Percentiles rank a stretch among this genome's conserved stretches.
Evolutionary conservation across 768 basidiomycete genomes (phyloP).

Genomic region (Lentinula sp.): DNA sequence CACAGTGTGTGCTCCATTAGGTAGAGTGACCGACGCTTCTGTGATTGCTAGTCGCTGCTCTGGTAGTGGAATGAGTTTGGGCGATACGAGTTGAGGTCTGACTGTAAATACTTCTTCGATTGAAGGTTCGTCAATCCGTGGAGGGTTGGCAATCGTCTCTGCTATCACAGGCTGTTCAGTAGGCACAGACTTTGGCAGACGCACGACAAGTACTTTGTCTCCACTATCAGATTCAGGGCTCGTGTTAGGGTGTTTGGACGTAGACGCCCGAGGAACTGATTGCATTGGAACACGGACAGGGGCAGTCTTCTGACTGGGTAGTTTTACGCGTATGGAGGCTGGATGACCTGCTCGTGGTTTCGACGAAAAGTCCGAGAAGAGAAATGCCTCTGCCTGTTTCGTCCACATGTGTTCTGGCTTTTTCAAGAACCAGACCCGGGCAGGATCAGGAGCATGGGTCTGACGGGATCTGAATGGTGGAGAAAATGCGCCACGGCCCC

Average conservation of each 20-base stretch:
- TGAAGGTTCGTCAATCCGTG: conserved; percentile 28
- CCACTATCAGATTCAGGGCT: conserved; percentile 29
- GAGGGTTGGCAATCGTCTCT: conserved; percentile 4
- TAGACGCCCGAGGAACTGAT: conserved; percentile 14
- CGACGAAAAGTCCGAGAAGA: conserved; percentile 56
- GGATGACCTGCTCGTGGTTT: conserved; percentile 55
- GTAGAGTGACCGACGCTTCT: conserved; percentile 4
- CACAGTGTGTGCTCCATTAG: conserved; percentile 18
- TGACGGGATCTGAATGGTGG: conserved; percentile 24
- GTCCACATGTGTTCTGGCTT: conserved; percentile 83
- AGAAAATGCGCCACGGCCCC: conserved; percentile 38
- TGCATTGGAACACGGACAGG: conserved; percentile 35
- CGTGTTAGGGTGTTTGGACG: conserved; percentile 13
- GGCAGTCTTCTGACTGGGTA: conserved; percentile 43
- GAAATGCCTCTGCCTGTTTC: conserved; percentile 72
- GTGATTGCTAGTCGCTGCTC: conserved; percentile 8
- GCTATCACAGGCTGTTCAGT: conserved; percentile 27
- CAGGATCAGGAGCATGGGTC: conserved; percentile 22
- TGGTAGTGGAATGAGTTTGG: conserved; percentile 25
- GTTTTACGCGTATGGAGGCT: conserved; percentile 52
- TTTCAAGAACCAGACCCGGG: conserved; percentile 62
- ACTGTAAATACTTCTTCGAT: conserved; percentile 56
- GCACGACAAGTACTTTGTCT: conserved; percentile 46
- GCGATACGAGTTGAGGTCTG: conserved; percentile 40
- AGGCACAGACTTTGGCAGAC: conserved; percentile 39